Base-by-base conservation (phyloP, 108 stramenopile species). In the Stephanodiscus triporus region DNA sequence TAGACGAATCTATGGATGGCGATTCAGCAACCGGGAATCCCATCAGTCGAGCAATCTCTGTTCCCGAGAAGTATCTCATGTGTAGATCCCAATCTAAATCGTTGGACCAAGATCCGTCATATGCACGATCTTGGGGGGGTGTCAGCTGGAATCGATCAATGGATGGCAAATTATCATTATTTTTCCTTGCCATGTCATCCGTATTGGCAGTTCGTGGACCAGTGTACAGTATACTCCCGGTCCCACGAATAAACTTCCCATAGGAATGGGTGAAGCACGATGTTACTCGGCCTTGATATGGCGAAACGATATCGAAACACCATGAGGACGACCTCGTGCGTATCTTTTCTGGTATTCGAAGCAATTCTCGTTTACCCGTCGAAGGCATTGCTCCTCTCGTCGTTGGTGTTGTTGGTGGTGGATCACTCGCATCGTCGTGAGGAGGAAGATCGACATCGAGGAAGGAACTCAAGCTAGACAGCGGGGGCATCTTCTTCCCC, bases 261-360 rank as follows among this genome's bases (percentile, higher is more conserved):
- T 97, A 97, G 26, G 92, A 86, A 23, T 87, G 84, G 6, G 96
- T 97, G 67, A 95, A 95, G 68, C 96, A 96, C 13, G 89, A 70
- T 27, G 74, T 81, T 42, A 74, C 68, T 16, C 80, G 73, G 48
- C 57, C 51, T 37, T 75, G 60, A 9, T 24, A 4, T 24, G 89
- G 87, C 45, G 91, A 85, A 16, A 91, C 90, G 61, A 95, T 83
- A 66, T 97, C 96, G 80, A 95, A 91, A 56, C 91, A 95, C 95
- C 95, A 96, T 2, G 92, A 71, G 16, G 93, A 85, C 54, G 76
- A 76, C 34, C 75, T 80, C 16, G 80, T 26, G 34, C 87, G 62
- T 1, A 92, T 22, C 48, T 77, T 77, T 53, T 61, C 58, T 7
- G 92, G 95, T 38, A 93, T 80, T 45, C 62, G 67, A 11, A 85